Base-by-base conservation (phyloP, 2,329 filamentous ascomycete genomes). In the Lecanosticta acicola region DNA sequence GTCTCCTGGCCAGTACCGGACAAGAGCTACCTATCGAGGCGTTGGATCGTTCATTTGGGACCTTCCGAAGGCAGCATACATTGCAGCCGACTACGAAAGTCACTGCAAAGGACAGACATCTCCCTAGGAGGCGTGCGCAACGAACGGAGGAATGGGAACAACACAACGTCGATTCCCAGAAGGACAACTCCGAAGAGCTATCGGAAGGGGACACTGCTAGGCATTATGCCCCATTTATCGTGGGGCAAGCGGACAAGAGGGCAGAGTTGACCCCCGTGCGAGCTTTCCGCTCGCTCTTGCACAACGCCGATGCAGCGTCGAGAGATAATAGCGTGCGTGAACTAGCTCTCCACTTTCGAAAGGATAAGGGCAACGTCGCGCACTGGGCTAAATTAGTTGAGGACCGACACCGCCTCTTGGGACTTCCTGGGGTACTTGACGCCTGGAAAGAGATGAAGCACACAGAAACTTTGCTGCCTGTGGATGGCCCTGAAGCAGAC, bases 341-440 rank as follows among this genome's bases (percentile, higher is more conserved):
- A 33, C 55, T 61, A 32, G 52, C 69, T 7, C 50, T 70, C 7
- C 65, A 70, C 42, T 38, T 57, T 5, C 40, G 53, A 1, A 43
- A 55, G n/a, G 53, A 65, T 42, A 24, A 36, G 17, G 19, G 58
- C 8, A 63, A 71, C 39, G 49, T 66, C 29, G 48, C 55, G 10
- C 45, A 68, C 19, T 76, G 72, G 71, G 61, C 66, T 1, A 56
- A 64, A 34, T 56, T 70, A 9, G 56, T 77, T 14, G 62, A 68
- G 18, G 67, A 66, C 34, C 59, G 66, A 39, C 62, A 70, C 37
- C 62, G 72, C 35, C 47, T 69, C 13, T 56, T 73, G 51, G 71
- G 73, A 0, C 39, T 54, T 16, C 43, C 57, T 16, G 75, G 74
- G 9, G 63, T 73, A 3, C 38, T 55, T n/a, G 60, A 65, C 4